Evolutionary conservation across 441 rosid species (phyloP).

Genomic region (Biscutella laevigata): DNA sequence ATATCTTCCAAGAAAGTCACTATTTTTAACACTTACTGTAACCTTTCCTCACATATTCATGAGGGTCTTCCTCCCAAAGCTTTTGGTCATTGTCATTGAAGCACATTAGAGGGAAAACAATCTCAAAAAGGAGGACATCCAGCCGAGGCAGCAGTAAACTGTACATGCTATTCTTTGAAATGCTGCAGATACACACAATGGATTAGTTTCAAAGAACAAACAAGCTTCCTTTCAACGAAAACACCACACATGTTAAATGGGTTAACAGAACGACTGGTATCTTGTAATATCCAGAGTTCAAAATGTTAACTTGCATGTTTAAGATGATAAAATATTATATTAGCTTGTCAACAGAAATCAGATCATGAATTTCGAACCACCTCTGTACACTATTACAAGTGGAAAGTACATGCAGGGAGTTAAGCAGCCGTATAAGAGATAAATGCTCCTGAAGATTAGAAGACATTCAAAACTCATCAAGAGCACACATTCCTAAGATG

Average conservation of each 20-base stretch:
- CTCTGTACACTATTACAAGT: too few relatives aligned
- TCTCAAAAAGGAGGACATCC: constrained; percentile 90
- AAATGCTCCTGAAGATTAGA: not conserved
- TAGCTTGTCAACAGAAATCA: not conserved
- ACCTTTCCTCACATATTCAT: constrained; percentile 98
- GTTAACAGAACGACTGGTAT: not conserved
- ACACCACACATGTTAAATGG: not conserved
- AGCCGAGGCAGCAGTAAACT: constrained; percentile 73
- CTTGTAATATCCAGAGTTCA: not conserved
- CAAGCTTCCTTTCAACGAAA: not conserved
- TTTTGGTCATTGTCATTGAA: constrained; percentile 92
- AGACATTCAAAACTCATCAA: not conserved
- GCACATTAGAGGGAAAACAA: constrained; percentile 95
- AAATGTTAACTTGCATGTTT: not conserved
- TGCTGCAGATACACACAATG: constrained; percentile 49
- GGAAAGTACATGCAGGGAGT: not conserved
- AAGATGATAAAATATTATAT: not conserved
- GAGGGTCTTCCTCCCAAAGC: constrained; percentile 99
- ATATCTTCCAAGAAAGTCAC: not conserved
- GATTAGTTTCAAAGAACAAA: not conserved
- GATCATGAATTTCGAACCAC: not conserved
- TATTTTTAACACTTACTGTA: constrained; percentile 55
- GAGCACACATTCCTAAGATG: not conserved
- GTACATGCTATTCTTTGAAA: constrained; percentile 78
- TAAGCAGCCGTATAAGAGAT: not conserved